Evolutionary conservation across 805 yeast genomes (phyloP), one percentile per base, ranked within the genome.

Genomic region (Komagataella pastoris): DNA sequence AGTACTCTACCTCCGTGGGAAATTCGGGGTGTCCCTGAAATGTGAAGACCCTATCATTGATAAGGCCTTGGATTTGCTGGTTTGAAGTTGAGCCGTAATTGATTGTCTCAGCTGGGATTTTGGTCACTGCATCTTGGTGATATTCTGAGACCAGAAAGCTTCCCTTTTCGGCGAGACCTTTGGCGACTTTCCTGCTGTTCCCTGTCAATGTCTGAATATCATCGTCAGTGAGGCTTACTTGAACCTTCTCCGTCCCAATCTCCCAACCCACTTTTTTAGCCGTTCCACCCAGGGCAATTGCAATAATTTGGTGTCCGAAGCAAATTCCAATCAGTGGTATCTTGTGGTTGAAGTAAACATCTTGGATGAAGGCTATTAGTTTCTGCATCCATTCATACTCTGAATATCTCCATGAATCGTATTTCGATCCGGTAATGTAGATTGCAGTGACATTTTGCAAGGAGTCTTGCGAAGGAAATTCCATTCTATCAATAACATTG

Each of bases 21-120:
- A 86, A 89, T 62, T 89, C 97, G 0, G 97, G 97, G 60, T 89
- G 97, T 0, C 96, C 96, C 65, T 89, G 97, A 57, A 88, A 76
- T 0, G 93, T 78, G 19, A 89, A 65, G 6, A 85, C 70, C 19
- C 70, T 61, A 0, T 73, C 71, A 46, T 76, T 75, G 52, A 75
- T 76, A 24, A 86, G 66, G 0, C 95, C 95, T 65, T 89, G 97
- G 43, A 77, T 67, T 1, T 66, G 58, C 55, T 30, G 40, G 40
- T 30, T 30, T 14, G 40, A 30, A 6, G 84, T 75, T 5, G 74
- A 63, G 0, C 95, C 85, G 62, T 81, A 66, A 54, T 72, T 66
- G 49, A 58, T 48, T 61, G 66, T 52, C 53, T 70, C 67, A 19
- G 53, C 50, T 45, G 80, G 75, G 21, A 70, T 47, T 63, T 75